Evolutionary conservation across 768 basidiomycete genomes (phyloP), one percentile per base, ranked within the genome.

Genomic region (Gautieria morchelliformis): DNA sequence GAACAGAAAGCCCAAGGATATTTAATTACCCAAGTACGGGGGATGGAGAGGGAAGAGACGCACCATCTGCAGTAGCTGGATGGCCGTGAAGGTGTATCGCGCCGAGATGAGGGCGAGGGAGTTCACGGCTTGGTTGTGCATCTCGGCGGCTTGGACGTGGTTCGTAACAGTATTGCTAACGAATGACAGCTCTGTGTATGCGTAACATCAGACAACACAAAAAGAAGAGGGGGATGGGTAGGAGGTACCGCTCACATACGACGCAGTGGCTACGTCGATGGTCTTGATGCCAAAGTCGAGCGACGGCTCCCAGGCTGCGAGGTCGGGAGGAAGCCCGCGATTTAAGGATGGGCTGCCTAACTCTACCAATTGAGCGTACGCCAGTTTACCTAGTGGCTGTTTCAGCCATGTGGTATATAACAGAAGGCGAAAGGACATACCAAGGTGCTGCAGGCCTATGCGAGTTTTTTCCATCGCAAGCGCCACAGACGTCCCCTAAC

Each of bases 61-160:
- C 32, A 65, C 61, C 50, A 69, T 63, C 19, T 60, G 42, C 6
- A 65, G 59, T 12, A 69, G 64, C 17, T 69, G 63, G 59, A 60
- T 59, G 7, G 68, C 62, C 42, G 65, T 64, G 30, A 61, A 24
- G 8, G 68, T 69, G 52, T 65, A 62, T 32, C 68, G 56, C 2
- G 66, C 68, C 15, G 63, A 64, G 35, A 66, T 60, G 47, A 69
- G 63, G 0, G 68, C 68, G 58, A 69, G 61, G 9, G 62, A 53
- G 35, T 67, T 69, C 59, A 69, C 59, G 20, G 64, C 63, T 59
- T 69, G 68, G 61, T 69, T 69, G 33, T 63, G 61, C 63, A 63
- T 62, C 52, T 68, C 67, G n/a, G 67, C 66, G 2, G 63, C 58
- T 58, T 67, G 66, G 37, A 68, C 66, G 52, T 60, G 59, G 15